Base-by-base conservation (phyloP, 1,284 basidiomycete species). In the Pseudozyma tsukubaensis region DNA sequence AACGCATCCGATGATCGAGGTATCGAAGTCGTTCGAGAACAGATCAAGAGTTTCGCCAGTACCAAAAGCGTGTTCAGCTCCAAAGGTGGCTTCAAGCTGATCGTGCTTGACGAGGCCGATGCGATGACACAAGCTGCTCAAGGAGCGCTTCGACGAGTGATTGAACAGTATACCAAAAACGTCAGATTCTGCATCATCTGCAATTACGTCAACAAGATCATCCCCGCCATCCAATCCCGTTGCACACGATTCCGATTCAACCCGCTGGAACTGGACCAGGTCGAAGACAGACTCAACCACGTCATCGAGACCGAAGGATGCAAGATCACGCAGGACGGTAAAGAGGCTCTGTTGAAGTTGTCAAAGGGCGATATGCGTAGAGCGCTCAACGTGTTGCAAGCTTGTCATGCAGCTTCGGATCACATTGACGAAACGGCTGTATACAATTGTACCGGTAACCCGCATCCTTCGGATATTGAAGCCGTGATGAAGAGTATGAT, bases 141-240 rank as follows among this genome's bases (percentile, higher is more conserved):
- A 85, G 93, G 94, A 4, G 97, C 97, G 18, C 29, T 39, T 21
- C 35, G 45, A 5, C 36, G 45, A 39, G 54, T 99, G 43, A 98
- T 99, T 72, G 97, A 99, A 86, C 95, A 97, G 80, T 98, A 97
- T 85, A 99, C 97, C 8, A 93, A 92, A 85, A 99, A 99, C 83
- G 97, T 98, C 70, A 91, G 97, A 37, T 99, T 99, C 86, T 98
- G 96, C 86, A 99, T 99, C 80, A 97, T 99, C 72, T 98, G 97
- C 89, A 99, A 99, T 86, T 99, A 99, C 80, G 97, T 99, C 85
- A 99, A 99, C 89, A 98, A 98, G 86, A 99, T 99, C 84, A 92
- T 92, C 7, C 97, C 97, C 4, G 97, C 97, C 21, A 97, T 99
- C 69, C 97, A 99, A 86, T 97, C 94, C 84, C 92, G 97, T 52